phyloP scores from a whole-genome alignment of 2,329 filamentous ascomycete species.

The Aspergillus fumigatus region DNA sequence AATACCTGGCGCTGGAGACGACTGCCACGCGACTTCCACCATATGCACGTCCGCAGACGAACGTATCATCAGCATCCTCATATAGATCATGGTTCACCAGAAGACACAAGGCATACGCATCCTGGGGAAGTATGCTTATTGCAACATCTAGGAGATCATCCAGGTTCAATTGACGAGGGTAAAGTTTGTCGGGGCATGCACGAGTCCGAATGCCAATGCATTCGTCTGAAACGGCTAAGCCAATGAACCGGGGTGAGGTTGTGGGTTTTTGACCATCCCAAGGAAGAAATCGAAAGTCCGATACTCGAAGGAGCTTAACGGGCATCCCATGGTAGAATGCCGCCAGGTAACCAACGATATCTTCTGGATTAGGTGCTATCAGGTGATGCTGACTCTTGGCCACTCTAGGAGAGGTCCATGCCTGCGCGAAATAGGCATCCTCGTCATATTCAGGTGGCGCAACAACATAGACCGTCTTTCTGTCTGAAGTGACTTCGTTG shows the following conservation, averaged over 20 bases:
- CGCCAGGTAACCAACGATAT: slow-evolving; percentile 41
- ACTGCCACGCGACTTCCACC: slow-evolving; percentile 60
- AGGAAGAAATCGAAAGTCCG: slow-evolving; percentile 41
- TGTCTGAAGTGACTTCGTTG: slow-evolving; percentile 46
- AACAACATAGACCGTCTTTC: slow-evolving; percentile 54
- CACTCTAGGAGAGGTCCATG: slow-evolving; percentile 35
- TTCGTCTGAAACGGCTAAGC: slow-evolving; percentile 38
- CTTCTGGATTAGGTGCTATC: slow-evolving; percentile 16
- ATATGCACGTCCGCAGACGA: slow-evolving; percentile 63
- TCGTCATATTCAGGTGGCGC: slow-evolving; percentile 40
- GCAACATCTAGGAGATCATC: slow-evolving; percentile 58
- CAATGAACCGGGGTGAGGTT: slow-evolving; percentile 37
- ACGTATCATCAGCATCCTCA: slow-evolving; percentile 62
- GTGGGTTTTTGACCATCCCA: slow-evolving; percentile 40
- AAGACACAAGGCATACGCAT: slow-evolving; percentile 58
- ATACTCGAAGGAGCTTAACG: slow-evolving; percentile 41
- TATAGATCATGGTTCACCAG: slow-evolving; percentile 61
- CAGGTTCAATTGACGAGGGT: slow-evolving; percentile 49
- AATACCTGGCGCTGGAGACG: slow-evolving; percentile 59
- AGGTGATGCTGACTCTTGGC: slow-evolving; percentile 15
- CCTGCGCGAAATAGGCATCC: slow-evolving; percentile 36
- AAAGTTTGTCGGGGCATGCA: slow-evolving; percentile 44
- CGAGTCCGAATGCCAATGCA: slow-evolving; percentile 51
- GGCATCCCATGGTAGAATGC: slow-evolving; percentile 54
- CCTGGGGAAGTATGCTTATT: slow-evolving; percentile 49